Base-by-base conservation (phyloP, 306 rosid species). In the Medicago truncatula region DNA sequence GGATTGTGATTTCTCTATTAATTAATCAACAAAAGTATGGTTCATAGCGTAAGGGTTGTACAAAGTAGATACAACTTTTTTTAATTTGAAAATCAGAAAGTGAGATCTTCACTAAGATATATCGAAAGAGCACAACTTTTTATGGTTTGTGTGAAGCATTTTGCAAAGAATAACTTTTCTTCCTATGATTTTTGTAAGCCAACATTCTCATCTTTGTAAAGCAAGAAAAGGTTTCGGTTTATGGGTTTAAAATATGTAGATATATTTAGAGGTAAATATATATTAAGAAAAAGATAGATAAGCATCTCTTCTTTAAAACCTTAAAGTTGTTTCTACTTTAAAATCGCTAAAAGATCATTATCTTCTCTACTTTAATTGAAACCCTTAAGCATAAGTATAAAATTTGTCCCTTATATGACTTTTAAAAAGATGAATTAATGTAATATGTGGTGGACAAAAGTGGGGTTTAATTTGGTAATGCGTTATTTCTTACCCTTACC, bases 71-170 rank as follows among this genome's bases (percentile, higher is more conserved):
- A 76, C 87, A 87, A 88, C 89, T 85, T 88, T 88, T 88, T 86
- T 57, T 28, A 44, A 76, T 78, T 85, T 89, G 78, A 71, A 84
- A 86, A 91, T 90, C 59, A 70, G 82, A 91, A 91, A 84, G 91
- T 60, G 86, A 88, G 90, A 91, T 91, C 96, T 88, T 91, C 97
- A 77, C 88, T 81, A 81, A 90, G 87, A 88, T 87, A 88, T 83
- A 90, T 84, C 84, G 84, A 89, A 90, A 88, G 90, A 81, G 93
- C 97, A 85, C 98, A 82, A 85, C 97, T 94, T 94, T 94, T 90
- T 71, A 91, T 90, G 95, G 81, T 80, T 86, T 88, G 74, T 77
- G 83, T 73, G 83, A 86, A 77, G 80, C 88, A 82, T 85, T 91
- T 83, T 72, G 83, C 57, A 86, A 94, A 88, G 96, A 87, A 89